Evolutionary conservation across 305 asterid species (phyloP), one percentile per base, ranked within the genome.

Genomic region (Petunia hybrid): DNA sequence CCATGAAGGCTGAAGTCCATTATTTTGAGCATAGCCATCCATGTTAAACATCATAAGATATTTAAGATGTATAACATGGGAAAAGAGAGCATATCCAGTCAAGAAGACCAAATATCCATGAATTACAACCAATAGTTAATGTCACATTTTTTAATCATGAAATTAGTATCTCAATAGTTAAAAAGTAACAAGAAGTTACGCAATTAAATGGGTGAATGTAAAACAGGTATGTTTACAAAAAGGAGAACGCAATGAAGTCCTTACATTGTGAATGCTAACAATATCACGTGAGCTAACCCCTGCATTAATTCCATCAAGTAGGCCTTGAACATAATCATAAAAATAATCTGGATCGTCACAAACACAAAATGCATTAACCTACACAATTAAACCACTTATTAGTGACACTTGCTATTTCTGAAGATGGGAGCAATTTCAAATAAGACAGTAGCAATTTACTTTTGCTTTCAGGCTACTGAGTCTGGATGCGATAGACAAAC

Each of bases 321-420:
- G 90, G 85, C 86, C 90, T 89, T 95, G 98, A 74, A 86, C 83
- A 67, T 86, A 92, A 12, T 92, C 93, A 66, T 91, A 92, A 85
- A 94, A 94, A 89, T 95, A 94, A 48, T 92, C 90, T 4, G 98
- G 99, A 84, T 94, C 97, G 80, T 95, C 97, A 82, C 97, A 92
- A 69, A 95, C 99, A 78, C 95, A 82, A 82, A 86, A 92, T 9
- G 99, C 98, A 84, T 84, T 90, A 77, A 95, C 94, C 99, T 95
- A 48, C 68, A 85, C 78, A 83, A 63, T 42, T 48, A 36, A 22
- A 53, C 79, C 59, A 62, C 77, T 69, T 39, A 76, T 81, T 81
- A 64, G 65, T 69, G 45, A 43, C 46, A 60, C 48, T 46, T 70
- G 14, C 2, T 6, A 55, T 70, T 63, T 64, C 63, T 39, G 64